A percentile compares a stretch with the other conserved stretches of the same genome.
These are phyloP conservation scores for Castanea sativa DNA, from an alignment of 306 rosid species.

Conservation along the genomic window DNA sequence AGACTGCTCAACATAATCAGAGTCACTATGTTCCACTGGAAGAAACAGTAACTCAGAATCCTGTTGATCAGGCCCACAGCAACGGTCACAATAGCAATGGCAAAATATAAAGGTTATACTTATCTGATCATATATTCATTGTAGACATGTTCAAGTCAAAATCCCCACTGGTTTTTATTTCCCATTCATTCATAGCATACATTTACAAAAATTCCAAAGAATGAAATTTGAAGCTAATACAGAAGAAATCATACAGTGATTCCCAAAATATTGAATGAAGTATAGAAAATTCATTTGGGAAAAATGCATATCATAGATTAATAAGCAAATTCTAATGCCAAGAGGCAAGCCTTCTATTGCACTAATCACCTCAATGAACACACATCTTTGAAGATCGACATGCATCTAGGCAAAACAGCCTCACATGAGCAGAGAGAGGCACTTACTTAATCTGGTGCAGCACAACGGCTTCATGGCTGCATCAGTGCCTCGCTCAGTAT, in stretches of 20 bases:
- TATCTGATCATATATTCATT: not conserved
- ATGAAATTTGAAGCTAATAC: too few relatives aligned
- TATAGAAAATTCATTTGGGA: not conserved
- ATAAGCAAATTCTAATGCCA: not conserved
- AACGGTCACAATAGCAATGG: not conserved
- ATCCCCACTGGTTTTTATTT: not conserved
- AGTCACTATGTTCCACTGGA: too few relatives aligned
- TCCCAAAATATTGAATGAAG: too few relatives aligned
- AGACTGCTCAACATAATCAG: too few relatives aligned
- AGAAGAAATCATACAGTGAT: too few relatives aligned
- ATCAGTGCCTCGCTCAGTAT: not conserved
- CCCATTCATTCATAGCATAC: not conserved
- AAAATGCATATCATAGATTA: not conserved
- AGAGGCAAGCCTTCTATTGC: not conserved
- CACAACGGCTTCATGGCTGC: not conserved
- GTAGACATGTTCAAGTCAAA: not conserved
- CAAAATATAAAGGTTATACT: not conserved
- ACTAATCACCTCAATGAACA: not conserved
- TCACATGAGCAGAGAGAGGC: not conserved
- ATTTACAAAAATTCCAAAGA: not conserved
- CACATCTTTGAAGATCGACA: not conserved
- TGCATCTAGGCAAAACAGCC: not conserved
- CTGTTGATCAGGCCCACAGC: too few relatives aligned
- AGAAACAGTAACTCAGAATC: too few relatives aligned
- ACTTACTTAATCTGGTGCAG: not conserved